These are phyloP conservation scores for Umbilicus rupestris DNA, from an alignment of 164 flowering plant genomes.

Conservation along the genomic window DNA sequence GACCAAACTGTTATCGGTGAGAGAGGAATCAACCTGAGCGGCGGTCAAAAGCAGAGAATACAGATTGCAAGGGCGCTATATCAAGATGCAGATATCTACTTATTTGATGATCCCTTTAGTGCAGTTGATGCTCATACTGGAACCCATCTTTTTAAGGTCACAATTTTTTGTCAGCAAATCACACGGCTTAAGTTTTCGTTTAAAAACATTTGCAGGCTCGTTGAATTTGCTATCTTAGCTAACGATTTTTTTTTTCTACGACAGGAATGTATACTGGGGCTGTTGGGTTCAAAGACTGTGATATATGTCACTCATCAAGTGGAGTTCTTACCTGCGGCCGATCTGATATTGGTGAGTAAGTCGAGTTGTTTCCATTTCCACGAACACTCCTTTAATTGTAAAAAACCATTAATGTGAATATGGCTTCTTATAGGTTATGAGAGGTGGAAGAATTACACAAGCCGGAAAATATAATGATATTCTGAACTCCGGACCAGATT, in stretches of 20 bases:
- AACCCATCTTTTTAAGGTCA: conserved; percentile 30
- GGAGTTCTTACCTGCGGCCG: conserved; percentile 65
- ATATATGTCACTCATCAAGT: conserved; percentile 72
- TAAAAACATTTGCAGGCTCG: neutral
- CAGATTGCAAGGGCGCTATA: conserved; percentile 47
- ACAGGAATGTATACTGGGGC: conserved; percentile 58
- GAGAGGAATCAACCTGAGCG: conserved; percentile 40
- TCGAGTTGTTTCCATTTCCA: neutral
- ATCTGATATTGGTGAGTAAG: conserved; percentile 46
- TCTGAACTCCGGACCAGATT: conserved; percentile 61
- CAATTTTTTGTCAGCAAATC: no score
- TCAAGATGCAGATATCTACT: conserved; percentile 40
- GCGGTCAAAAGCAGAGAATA: conserved; percentile 45
- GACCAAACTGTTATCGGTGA: conserved; percentile 41
- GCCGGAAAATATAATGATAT: conserved; percentile 74
- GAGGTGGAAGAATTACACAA: conserved; percentile 73
- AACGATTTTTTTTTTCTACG: neutral
- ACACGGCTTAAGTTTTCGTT: neutral
- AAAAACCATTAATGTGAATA: neutral
- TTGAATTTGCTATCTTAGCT: neutral
- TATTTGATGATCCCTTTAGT: conserved; percentile 46
- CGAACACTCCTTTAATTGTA: neutral
- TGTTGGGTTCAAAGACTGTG: conserved; percentile 51
- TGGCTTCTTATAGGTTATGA: conserved; percentile 44
- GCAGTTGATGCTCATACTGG: conserved; percentile 54